Conservation (phyloP, 1,284 basidiomycete species). For the Coriolopsis trogii region DNA sequence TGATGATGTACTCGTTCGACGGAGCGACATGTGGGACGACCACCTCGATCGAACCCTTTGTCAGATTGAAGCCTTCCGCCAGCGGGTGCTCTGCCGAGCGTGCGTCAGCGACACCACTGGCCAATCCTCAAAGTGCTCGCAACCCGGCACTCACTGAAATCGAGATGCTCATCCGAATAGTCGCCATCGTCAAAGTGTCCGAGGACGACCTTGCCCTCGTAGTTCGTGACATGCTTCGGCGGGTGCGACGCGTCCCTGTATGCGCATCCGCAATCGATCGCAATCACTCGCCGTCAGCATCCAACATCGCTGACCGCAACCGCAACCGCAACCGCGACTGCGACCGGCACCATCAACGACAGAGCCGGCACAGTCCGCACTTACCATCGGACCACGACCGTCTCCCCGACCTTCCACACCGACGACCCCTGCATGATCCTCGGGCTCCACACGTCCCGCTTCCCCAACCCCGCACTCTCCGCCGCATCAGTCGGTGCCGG, state of each 20-base stretch:
- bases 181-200: slow-evolving; percentile 35
- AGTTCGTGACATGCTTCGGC: slow-evolving; percentile 36
- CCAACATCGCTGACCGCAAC: too few relatives aligned
- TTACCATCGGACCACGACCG: slow-evolving; percentile 19
- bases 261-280: not conserved
- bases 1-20: slow-evolving; percentile 37
- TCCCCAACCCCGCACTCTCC: too few relatives aligned
- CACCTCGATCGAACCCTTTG: slow-evolving; percentile 36
- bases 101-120: not conserved
- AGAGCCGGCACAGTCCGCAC: not conserved
- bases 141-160: slow-evolving; percentile 30
- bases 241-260: slow-evolving; percentile 37
- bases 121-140: not conserved
- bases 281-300: too few relatives aligned
- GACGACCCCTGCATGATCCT: slow-evolving; percentile 14
- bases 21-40: slow-evolving; percentile 38
- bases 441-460: slow-evolving; percentile 26
- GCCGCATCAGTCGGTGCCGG: too few relatives aligned
- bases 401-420: slow-evolving; percentile 21
- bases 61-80: slow-evolving; percentile 43
- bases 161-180: slow-evolving; percentile 37
- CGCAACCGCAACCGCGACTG: too few relatives aligned
- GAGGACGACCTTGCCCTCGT: slow-evolving; percentile 38
- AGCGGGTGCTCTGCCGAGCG: slow-evolving; percentile 41
- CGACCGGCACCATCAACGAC: not conserved